Base-by-base conservation (phyloP, 2,329 filamentous ascomycete genomes). In the Verticillium dahliae region DNA sequence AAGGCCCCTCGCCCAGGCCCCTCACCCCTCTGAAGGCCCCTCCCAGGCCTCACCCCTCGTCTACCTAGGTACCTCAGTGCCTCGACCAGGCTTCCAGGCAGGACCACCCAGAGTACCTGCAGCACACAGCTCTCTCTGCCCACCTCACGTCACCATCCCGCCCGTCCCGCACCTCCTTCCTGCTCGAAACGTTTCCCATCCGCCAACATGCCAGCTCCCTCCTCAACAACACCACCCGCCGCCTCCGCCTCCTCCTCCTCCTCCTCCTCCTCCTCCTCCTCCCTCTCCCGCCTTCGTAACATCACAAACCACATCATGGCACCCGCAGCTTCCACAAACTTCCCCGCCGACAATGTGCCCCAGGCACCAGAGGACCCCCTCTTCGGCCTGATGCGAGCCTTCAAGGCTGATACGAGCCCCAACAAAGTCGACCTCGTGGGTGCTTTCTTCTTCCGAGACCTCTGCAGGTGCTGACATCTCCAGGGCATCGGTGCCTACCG, bases 361-460 rank as follows among this genome's bases (percentile, higher is more conserved):
- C 89, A 94, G 78, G 95, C 95, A 64, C 93, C 95, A 57, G 93
- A 97, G 76, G 95, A 99, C 78, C 88, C 94, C 67, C 86, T 99
- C 73, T 99, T 99, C 73, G 93, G 94, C 62, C 81, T 99, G 70
- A 92, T 94, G 85, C 86, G 90, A 65, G 92, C 91, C 64, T 99
- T 89, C 82, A 87, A 87, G 71, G 90, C 90, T 65, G 95, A 99
- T 73, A 78, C 85, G 64, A 83, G 81, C 75, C 76, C 82, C 62
- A 86, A 91, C 76, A 99, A 99, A 80, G 90, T 99, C 67, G 95
- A 99, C 78, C 78, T 99, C 77, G 93, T 95, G 74, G 85, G 82
- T 67, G 18, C 18, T 59, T 9, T n/a, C n/a, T 50, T 6, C 10
- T 18, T 64, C 18, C 18, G 18, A 22, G 34, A 63, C 38, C 39